Evolutionary conservation across 2,329 filamentous ascomycete genomes (phyloP).

Genomic region (Phialophora verrucosa): DNA sequence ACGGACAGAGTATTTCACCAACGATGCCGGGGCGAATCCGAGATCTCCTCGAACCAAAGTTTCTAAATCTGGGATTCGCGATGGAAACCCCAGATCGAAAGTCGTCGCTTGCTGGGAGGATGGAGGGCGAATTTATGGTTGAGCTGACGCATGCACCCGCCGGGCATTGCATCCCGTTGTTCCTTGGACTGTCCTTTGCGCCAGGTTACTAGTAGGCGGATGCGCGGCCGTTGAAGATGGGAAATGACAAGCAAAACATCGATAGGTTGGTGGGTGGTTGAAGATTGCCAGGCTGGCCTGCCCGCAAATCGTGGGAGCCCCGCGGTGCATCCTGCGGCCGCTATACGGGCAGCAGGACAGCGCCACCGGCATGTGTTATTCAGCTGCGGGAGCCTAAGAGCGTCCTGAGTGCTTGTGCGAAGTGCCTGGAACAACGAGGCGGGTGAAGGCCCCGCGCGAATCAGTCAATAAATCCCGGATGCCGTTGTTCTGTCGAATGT

Average conservation of each 20-base stretch:
- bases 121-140: constrained; percentile 18
- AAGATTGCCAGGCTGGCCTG: constrained; percentile 21
- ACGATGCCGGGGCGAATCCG: constrained; percentile 1
- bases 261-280: constrained; percentile 28
- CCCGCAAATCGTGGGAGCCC: constrained; percentile 21
- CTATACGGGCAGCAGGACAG: background rate
- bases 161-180: constrained; percentile 18
- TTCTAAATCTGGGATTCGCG: constrained; percentile 11
- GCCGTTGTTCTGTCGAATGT: background rate
- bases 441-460: background rate
- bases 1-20: background rate
- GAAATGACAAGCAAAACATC: constrained; percentile 13
- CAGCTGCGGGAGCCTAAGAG: background rate
- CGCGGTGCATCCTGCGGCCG: background rate
- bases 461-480: too few relatives aligned
- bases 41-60: background rate
- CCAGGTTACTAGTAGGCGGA: constrained; percentile 4
- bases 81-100: constrained; percentile 18
- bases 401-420: background rate
- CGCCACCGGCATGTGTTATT: background rate
- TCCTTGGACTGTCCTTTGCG: constrained; percentile 12
- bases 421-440: background rate
- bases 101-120: background rate
- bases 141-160: constrained; percentile 16
- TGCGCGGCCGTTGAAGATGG: constrained; percentile 1